These are phyloP conservation scores for Candolleomyces efflorescens DNA, from an alignment of 768 basidiomycete genomes.

Conservation along the genomic window DNA sequence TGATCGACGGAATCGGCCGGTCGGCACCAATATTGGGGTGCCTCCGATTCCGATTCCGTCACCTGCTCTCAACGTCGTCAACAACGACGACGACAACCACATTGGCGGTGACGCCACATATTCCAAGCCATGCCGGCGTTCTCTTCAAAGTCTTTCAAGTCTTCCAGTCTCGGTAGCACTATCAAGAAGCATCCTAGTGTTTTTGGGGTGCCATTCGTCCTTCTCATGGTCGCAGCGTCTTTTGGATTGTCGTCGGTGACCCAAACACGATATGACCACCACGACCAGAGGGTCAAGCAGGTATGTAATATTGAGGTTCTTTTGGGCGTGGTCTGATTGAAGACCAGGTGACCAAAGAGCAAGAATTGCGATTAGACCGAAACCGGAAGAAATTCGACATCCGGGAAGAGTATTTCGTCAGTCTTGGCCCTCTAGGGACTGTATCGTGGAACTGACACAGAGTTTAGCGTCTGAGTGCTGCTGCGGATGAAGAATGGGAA, in stretches of 20 bases:
- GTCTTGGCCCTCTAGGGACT: constrained; percentile 27
- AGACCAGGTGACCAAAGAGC: constrained; percentile 63
- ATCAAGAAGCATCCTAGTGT: constrained; percentile 60
- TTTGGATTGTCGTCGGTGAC: constrained; percentile 82
- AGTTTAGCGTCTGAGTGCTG: constrained; percentile 58
- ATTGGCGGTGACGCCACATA: constrained; percentile 4
- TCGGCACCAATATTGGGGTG: neutral
- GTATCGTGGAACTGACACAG: neutral
- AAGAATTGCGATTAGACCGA: constrained; percentile 69
- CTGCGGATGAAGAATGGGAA: constrained; percentile 76
- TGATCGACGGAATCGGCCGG: neutral
- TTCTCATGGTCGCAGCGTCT: constrained; percentile 82
- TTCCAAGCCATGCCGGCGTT: constrained; percentile 44
- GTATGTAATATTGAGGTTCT: constrained; percentile 28
- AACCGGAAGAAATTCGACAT: constrained; percentile 84
- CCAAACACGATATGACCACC: constrained; percentile 87
- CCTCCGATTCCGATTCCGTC: neutral
- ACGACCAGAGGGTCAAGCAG: constrained; percentile 73
- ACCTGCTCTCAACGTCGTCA: neutral
- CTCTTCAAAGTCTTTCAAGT: constrained; percentile 41
- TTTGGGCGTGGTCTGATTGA: neutral
- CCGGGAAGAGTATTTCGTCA: constrained; percentile 92
- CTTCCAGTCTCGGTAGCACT: constrained; percentile 33
- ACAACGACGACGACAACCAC: neutral
- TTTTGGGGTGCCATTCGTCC: constrained; percentile 85